Evolutionary conservation across 2,329 filamentous ascomycete species (phyloP), one percentile per base, ranked within the genome.

Genomic region (Dryadomyces sulphureus): DNA sequence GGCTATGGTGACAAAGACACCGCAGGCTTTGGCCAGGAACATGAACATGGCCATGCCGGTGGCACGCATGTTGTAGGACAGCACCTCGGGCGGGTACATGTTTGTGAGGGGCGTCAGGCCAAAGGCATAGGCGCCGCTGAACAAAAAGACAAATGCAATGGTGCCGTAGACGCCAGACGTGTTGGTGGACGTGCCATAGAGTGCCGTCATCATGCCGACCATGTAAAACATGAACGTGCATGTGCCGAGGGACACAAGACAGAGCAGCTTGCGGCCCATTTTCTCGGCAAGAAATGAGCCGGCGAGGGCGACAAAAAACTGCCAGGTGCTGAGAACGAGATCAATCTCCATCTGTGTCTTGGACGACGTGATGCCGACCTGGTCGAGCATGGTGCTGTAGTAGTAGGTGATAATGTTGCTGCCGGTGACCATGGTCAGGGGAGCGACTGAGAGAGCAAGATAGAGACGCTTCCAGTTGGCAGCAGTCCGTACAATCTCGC

Each of bases 111-210:
- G 65, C 19, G 68, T 69, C 61, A 66, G 69, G 20, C 64, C 67
- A 47, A 75, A 57, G 1, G 69, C 70, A 57, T 67, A 76, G 25
- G 70, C 62, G 48, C 69, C 66, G 1, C 68, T 68, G 48, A 73
- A 74, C 38, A 75, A 59, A 59, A 74, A 75, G 43, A 74, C 68
- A 54, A 74, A 68, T 21, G 67, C 69, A n/a, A 75, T 38, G 16
- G 46, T 47, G 25, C 41, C 46, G 20, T 48, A 48, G 38, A 48
- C 16, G 21, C 46, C 46, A 6, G 41, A 41, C 5, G 36, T 41
- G 46, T 43, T 35, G 7, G 2, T 32, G 35, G 38, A 41, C 7
- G 20, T 38, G 30, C 44, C 48, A 17, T 40, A 63, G 5, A 65
- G 66, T 14, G 69, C 60, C 8, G 69, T 71, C 58, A 75, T 67